Evolutionary conservation across 768 basidiomycete genomes (phyloP), one percentile per base, ranked within the genome.

Genomic region (Lyophyllum atratum): DNA sequence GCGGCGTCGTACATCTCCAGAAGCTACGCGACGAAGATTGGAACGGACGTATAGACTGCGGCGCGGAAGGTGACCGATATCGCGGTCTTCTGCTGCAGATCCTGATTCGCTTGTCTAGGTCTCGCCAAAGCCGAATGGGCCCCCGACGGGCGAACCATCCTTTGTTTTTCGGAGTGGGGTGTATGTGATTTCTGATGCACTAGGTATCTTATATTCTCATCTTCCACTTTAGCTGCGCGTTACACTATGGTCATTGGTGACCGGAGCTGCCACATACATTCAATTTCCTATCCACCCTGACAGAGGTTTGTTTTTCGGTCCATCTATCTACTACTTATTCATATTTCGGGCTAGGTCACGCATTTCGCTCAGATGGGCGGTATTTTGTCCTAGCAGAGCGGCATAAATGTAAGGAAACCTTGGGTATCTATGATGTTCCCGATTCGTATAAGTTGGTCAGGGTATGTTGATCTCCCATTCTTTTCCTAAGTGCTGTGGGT

Each of bases 81-180:
- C 50, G 39, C 21, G 21, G 14, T 31, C 34, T 21, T 54, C 43
- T 19, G 19, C 7, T 29, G 21, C 39, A 47, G 14, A 25, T 17
- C 49, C 31, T 59, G 22, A 64, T 44, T 28, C 9, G 12, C n/a
- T 22, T 48, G 3, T 19, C 10, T 39, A 78, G 89, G 95, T 11
- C 82, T 97, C 48, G 82, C 86, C 19, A 92, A 85, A 66, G 92
- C 89, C 17, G 92, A 95, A 66, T 98, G 95, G 95, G 90, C 90
- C 0, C 91, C 89, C 2, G 90, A 90, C 66, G 93, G 93, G 15
- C 80, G 90, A 34, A 85, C 84, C 15, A 77, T 97, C 4, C 73
- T 97, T 28, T 95, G 92, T 66, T 98, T 95, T 72, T 95, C 93
- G 3, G 91, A 95, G 64, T 92, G 92, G 89, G 92, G 90, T 64